Evolutionary conservation across 2,329 filamentous ascomycete genomes (phyloP).

Genomic region (Ramichloridium luteum): DNA sequence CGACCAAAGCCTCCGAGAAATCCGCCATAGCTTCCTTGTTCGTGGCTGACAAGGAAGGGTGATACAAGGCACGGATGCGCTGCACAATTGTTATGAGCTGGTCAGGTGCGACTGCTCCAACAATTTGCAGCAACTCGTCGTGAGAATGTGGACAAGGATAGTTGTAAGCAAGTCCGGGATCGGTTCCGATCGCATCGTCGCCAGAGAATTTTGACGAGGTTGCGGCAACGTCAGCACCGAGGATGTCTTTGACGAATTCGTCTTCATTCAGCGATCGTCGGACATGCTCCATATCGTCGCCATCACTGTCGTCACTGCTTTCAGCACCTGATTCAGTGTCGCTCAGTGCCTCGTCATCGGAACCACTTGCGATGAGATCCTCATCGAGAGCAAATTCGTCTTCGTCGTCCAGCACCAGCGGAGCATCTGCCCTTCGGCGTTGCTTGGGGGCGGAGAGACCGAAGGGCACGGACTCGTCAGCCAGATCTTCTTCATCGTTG

Average conservation of each 20-base stretch:
- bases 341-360: slow-evolving; percentile 27
- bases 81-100: slow-evolving; percentile 71
- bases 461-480: slow-evolving; percentile 49
- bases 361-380: slow-evolving; percentile 72
- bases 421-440: slow-evolving; percentile 24
- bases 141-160: slow-evolving; percentile 75
- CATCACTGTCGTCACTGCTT: slow-evolving; percentile 6
- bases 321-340: slow-evolving; percentile 7
- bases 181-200: slow-evolving; percentile 29
- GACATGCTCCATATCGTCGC: too few species aligned
- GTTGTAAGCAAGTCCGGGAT: slow-evolving; percentile 56
- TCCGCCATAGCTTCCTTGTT: slow-evolving; percentile 74
- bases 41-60: slow-evolving; percentile 69
- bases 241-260: slow-evolving; percentile 35
- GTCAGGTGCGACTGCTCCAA: slow-evolving; percentile 47
- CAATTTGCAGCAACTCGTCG: slow-evolving; percentile 56
- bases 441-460: slow-evolving; percentile 41
- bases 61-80: slow-evolving; percentile 81
- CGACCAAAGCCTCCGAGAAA: slow-evolving; percentile 55
- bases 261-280: too few species aligned
- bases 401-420: slow-evolving; percentile 73
- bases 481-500: slow-evolving; percentile 25
- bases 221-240: slow-evolving; percentile 18
- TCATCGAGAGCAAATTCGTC: slow-evolving; percentile 89
- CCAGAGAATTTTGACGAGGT: slow-evolving; percentile 25